Evolutionary conservation across 768 basidiomycete species (phyloP).

Genomic region (Sarcodon aspratus): DNA sequence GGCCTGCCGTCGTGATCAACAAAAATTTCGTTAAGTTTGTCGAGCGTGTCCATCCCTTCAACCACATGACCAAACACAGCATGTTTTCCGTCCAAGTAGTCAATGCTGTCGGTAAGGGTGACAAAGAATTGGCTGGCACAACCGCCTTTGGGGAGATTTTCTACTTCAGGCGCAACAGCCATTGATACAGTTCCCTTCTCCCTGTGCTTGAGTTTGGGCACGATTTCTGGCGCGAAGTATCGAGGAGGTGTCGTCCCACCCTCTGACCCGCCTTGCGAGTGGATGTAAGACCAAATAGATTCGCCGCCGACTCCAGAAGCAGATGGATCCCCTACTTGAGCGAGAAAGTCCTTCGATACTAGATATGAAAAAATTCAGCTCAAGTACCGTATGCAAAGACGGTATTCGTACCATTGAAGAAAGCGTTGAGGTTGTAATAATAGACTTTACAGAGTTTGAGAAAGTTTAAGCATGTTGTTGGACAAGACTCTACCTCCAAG

Average conservation of each 20-base stretch:
- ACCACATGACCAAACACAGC: slow-evolving; percentile 95
- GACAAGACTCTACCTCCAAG: slow-evolving; percentile 84
- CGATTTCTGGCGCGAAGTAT: slow-evolving; percentile 81
- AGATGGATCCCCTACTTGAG: slow-evolving; percentile 92
- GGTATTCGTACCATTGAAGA: slow-evolving; percentile 81
- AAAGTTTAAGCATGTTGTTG: slow-evolving; percentile 90
- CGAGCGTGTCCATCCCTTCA: slow-evolving; percentile 85
- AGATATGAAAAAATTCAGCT: neutral
- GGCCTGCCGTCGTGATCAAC: slow-evolving; percentile 84
- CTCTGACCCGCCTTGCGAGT: slow-evolving; percentile 21
- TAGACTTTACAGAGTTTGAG: slow-evolving; percentile 96
- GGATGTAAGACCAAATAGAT: slow-evolving; percentile 72
- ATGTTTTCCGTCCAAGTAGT: slow-evolving; percentile 88
- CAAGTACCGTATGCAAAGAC: neutral
- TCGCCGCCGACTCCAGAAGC: slow-evolving; percentile 93
- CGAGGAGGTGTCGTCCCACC: slow-evolving; percentile 30
- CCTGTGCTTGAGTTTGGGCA: slow-evolving; percentile 74
- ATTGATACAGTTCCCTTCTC: slow-evolving; percentile 88
- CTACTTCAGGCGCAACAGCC: slow-evolving; percentile 84
- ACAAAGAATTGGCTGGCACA: slow-evolving; percentile 97
- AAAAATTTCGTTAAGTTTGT: slow-evolving; percentile 88
- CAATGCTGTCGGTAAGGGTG: slow-evolving; percentile 82
- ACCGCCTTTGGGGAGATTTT: slow-evolving; percentile 47
- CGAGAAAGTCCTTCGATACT: slow-evolving; percentile 97
- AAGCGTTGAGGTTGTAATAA: slow-evolving; percentile 93